Base-by-base conservation (phyloP, 2,329 filamentous ascomycete species). In the Neofusicoccum ribis region DNA sequence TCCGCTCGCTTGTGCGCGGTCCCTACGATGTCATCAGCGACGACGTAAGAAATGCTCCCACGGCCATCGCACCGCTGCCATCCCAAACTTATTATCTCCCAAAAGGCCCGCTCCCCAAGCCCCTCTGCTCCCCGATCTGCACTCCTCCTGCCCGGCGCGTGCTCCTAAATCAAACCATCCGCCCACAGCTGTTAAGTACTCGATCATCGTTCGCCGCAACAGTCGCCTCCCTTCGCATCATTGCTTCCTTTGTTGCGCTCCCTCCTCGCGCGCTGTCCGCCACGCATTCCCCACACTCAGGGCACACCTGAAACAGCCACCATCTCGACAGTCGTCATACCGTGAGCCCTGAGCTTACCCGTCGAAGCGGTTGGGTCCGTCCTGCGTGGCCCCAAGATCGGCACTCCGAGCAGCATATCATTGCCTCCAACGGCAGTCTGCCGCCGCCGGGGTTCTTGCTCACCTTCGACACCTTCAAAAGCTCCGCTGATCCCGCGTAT, bases 401-500 rank as follows among this genome's bases (percentile, higher is more conserved):
- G 69, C 75, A 74, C 71, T 74, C 74, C 73, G 65, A 68, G 65
- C 64, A 66, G 76, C 68, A 66, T 66, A 78, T 77, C 76, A 72
- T 72, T 77, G 69, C 75, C 72, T 67, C 65, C 69, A 69, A 69
- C 43, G 73, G 74, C 59, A 73, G 69, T 67, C 68, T 72, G 36
- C 47, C 61, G 39, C 41, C 41, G 54, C 54, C 54, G 54, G 54
- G 54, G 54, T 59, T 54, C 47, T 49, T 54, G 61, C 50, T 74
- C 74, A 74, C 69, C 69, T 70, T 70, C 51, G 63, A 65, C 68
- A 71, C 73, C 69, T 78, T 77, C 74, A 77, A 77, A 78, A 78
- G 72, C 69, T 70, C 71, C 79, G 81, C 80, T 81, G 80, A 83
- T 83, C 81, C 79, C 80, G 79, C 77, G 70, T 73, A 50, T 64